Evolutionary conservation across 2,329 filamentous ascomycete species (phyloP).

Genomic region (Diaporthe batatas): DNA sequence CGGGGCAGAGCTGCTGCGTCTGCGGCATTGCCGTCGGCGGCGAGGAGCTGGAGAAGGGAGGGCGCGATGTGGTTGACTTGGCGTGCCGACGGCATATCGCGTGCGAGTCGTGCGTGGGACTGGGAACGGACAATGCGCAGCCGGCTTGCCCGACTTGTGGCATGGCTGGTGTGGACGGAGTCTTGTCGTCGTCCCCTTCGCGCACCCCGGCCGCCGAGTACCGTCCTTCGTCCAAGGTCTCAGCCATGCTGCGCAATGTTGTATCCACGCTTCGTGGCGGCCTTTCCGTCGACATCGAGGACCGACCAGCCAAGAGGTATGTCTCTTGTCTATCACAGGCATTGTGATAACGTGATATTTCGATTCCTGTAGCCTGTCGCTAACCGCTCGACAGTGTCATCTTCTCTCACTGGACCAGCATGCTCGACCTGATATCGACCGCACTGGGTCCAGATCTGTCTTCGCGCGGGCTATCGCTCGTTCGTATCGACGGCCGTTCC

Average conservation of each 20-base stretch:
- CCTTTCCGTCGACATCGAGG: not conserved
- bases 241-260: constrained; percentile 41
- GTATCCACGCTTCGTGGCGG: constrained; percentile 1
- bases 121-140: not conserved
- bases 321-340: not conserved
- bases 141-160: not conserved
- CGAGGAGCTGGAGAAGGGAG: constrained; percentile 8
- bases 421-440: constrained; percentile 37
- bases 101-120: constrained; percentile 13
- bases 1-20: not conserved
- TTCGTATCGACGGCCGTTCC: constrained; percentile 35
- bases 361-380: not conserved
- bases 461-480: constrained; percentile 11
- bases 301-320: constrained; percentile 42
- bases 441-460: constrained; percentile 20
- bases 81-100: constrained; percentile 20
- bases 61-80: constrained; percentile 3
- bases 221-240: constrained; percentile 40
- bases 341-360: not conserved
- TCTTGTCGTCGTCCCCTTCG: not conserved
- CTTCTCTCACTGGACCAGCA: constrained; percentile 40
- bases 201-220: not conserved
- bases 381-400: constrained; percentile 26
- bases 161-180: not conserved
- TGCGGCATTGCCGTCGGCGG: constrained; percentile 8